These are phyloP conservation scores for Retiboletus flavoniger DNA, from an alignment of 1,284 basidiomycete genomes.

Conservation along the genomic window DNA sequence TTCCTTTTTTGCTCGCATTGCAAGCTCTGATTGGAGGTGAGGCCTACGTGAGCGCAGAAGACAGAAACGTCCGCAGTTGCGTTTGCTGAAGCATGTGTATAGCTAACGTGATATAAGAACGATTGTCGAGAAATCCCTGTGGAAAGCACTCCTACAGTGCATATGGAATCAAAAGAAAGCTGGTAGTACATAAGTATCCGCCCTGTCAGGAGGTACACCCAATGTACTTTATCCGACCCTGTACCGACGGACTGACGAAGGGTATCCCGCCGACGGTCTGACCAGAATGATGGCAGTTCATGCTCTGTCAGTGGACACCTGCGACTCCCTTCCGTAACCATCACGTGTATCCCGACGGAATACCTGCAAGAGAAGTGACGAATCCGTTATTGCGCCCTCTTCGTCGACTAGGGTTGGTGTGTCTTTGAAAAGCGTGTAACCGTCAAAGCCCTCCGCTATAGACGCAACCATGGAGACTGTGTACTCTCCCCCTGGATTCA, in stretches of 20 bases:
- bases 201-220: not conserved
- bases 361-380: slow-evolving; percentile 14
- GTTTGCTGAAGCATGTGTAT: too few species aligned
- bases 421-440: slow-evolving; percentile 7
- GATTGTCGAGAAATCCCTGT: not conserved
- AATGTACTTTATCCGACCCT: slow-evolving; percentile 16
- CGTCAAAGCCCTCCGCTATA: slow-evolving; percentile 16
- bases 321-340: slow-evolving; percentile 4
- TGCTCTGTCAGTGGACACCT: slow-evolving; percentile 8
- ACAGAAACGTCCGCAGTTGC: too few species aligned
- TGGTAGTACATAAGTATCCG: not conserved
- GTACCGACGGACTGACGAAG: slow-evolving; percentile 8
- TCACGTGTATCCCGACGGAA: slow-evolving; percentile 11
- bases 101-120: not conserved
- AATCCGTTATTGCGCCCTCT: slow-evolving; percentile 17
- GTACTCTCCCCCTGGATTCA: not conserved
- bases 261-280: not conserved
- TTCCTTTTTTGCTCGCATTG: too few species aligned
- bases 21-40: too few species aligned
- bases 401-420: slow-evolving; percentile 1
- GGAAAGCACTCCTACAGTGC: not conserved
- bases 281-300: slow-evolving; percentile 4
- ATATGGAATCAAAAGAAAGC: not conserved
- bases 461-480: slow-evolving; percentile 14
- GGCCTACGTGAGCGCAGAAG: too few species aligned